These are phyloP conservation scores for Stipa capillata DNA, from an alignment of 176 grass and related monocot genomes.

Conservation along the genomic window DNA sequence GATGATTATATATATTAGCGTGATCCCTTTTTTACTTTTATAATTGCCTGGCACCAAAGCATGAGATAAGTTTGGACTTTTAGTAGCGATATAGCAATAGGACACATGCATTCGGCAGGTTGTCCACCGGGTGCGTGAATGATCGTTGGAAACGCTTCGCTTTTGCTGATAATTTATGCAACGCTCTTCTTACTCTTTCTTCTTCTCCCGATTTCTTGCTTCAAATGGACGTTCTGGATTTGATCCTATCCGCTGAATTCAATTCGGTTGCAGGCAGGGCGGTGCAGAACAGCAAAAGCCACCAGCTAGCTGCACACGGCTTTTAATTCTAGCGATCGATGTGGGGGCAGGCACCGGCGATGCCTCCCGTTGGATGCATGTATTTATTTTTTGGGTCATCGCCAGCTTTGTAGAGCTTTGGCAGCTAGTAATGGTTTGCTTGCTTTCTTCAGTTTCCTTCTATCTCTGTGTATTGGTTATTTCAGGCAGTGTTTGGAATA, in stretches of 20 bases:
- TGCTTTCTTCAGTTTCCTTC: background rate
- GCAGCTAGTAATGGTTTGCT: background rate
- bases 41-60: too few relatives aligned
- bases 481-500: background rate
- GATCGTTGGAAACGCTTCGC: background rate
- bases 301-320: background rate
- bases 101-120: background rate
- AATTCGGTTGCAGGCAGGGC: background rate
- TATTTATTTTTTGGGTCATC: background rate
- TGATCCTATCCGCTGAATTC: background rate
- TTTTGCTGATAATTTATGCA: background rate
- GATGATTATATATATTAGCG: too few relatives aligned
- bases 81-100: too few relatives aligned
- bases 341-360: background rate
- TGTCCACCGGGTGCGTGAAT: background rate
- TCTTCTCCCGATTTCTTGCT: background rate
- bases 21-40: too few relatives aligned
- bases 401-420: background rate
- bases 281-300: background rate
- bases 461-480: background rate
- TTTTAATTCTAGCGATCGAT: background rate
- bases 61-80: background rate
- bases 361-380: background rate
- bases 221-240: background rate
- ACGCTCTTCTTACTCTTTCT: background rate